These are phyloP conservation scores for Hamamelis virginiana DNA, from an alignment of 164 flowering plant species.

Conservation along the genomic window DNA sequence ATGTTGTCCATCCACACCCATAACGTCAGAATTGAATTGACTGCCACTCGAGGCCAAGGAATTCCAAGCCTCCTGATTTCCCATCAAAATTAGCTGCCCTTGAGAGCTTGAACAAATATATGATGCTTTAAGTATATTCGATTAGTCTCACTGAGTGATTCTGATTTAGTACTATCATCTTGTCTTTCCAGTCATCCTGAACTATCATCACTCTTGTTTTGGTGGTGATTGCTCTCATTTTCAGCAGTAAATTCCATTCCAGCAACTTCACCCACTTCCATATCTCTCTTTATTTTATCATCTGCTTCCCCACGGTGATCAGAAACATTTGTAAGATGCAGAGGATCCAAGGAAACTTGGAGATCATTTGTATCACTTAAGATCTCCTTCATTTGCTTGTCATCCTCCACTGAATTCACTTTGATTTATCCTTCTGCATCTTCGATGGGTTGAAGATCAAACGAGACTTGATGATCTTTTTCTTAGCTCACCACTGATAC, in stretches of 20 bases:
- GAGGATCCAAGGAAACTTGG: too few relatives aligned
- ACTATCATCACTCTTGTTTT: background rate
- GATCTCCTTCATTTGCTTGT: constrained; percentile 7
- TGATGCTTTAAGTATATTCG: too few relatives aligned
- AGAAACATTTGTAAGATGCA: too few relatives aligned
- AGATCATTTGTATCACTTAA: background rate
- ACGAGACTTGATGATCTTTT: background rate
- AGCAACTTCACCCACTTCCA: background rate
- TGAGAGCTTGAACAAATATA: background rate
- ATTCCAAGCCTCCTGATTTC: constrained; percentile 7
- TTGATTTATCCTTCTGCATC: constrained; percentile 3
- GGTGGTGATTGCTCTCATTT: background rate
- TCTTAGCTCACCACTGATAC: constrained; percentile 9
- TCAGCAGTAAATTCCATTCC: background rate
- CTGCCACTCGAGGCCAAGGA: too few relatives aligned
- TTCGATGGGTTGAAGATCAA: constrained; percentile 7
- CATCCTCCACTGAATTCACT: constrained; percentile 1
- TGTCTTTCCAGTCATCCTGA: background rate
- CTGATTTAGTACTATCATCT: background rate
- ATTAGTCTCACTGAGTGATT: background rate
- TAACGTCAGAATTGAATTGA: too few relatives aligned
- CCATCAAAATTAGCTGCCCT: background rate
- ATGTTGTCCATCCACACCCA: too few relatives aligned
- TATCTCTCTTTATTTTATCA: background rate
- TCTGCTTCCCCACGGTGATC: too few relatives aligned